Percentiles rank a stretch among this genome's conserved stretches.
Conservation (phyloP, 2,329 filamentous ascomycete genomes). For the Purpureocillium lavendulum region DNA sequence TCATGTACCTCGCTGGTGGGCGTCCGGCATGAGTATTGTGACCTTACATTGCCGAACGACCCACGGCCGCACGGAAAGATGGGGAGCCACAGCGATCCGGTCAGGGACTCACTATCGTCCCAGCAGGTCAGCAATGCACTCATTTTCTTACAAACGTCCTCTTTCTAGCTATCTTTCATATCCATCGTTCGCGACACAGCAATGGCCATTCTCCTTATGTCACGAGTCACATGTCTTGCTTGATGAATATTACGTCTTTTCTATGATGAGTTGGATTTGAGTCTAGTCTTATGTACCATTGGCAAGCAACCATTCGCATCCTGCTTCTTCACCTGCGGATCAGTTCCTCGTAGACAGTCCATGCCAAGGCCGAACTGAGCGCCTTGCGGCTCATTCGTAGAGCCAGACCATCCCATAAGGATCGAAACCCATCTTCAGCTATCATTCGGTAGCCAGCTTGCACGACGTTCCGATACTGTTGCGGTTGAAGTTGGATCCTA, state of each 20-base stretch:
- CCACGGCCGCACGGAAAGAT: too few relatives aligned
- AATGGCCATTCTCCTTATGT: too few relatives aligned
- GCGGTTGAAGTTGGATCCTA: constrained; percentile 81
- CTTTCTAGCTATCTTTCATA: too few relatives aligned
- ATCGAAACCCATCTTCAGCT: constrained; percentile 67
- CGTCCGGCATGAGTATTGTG: constrained; percentile 25
- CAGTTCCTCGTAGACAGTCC: constrained; percentile 94
- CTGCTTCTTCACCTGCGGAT: constrained; percentile 48
- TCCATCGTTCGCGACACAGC: too few relatives aligned
- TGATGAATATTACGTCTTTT: not conserved
- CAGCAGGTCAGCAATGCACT: too few relatives aligned
- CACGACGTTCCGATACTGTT: constrained; percentile 72
- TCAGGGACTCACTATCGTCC: not conserved
- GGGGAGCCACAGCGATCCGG: too few relatives aligned
- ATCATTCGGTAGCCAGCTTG: constrained; percentile 73
- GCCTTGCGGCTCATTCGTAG: constrained; percentile 87
- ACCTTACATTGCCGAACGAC: not conserved
- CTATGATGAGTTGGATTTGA: not conserved
- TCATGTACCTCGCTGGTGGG: constrained; percentile 50
- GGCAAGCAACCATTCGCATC: too few relatives aligned
- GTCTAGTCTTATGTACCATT: not conserved
- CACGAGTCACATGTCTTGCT: constrained; percentile 3
- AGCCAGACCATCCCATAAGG: constrained; percentile 77
- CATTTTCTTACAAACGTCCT: too few relatives aligned
- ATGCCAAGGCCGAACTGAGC: constrained; percentile 86